Evolutionary conservation across 306 rosid genomes (phyloP).

Genomic region (Dalbergia oliveri): DNA sequence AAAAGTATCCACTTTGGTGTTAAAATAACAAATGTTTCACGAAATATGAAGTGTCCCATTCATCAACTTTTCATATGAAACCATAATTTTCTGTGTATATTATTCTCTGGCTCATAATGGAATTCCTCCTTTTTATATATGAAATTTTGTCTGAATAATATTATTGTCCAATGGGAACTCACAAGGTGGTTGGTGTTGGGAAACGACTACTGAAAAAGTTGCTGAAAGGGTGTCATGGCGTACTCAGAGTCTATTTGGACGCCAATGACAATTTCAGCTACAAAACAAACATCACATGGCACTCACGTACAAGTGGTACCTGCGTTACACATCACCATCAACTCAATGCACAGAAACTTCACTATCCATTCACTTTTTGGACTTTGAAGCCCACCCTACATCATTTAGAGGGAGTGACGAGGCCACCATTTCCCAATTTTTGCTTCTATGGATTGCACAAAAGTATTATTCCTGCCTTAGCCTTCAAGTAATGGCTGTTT

Average conservation of each 20-base stretch:
- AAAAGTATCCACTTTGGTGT: background rate
- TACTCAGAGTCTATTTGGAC: slow-evolving; percentile 66
- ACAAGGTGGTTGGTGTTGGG: slow-evolving; percentile 15
- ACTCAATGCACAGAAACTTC: slow-evolving; percentile 47
- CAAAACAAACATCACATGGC: slow-evolving; percentile 65
- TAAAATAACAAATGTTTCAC: background rate
- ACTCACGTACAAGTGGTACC: slow-evolving; percentile 37
- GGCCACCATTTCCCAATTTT: slow-evolving; percentile 10
- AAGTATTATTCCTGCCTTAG: slow-evolving; percentile 54
- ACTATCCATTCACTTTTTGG: slow-evolving; percentile 39
- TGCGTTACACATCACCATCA: slow-evolving; percentile 59
- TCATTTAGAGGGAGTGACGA: background rate
- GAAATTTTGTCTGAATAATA: background rate
- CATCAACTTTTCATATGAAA: background rate
- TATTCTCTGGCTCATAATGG: background rate
- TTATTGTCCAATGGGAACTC: background rate
- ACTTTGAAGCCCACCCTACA: background rate
- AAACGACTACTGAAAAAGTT: slow-evolving; percentile 33
- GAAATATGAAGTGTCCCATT: background rate
- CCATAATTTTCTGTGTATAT: background rate
- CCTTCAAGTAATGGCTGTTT: slow-evolving; percentile 51
- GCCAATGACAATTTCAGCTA: slow-evolving; percentile 49
- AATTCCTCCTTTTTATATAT: background rate
- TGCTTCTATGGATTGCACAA: slow-evolving; percentile 21
- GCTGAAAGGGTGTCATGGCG: slow-evolving; percentile 38